Evolutionary conservation across 495 filamentous ascomycete species (phyloP), one percentile per base, ranked within the genome.

Genomic region (Cenococcum geophilum): DNA sequence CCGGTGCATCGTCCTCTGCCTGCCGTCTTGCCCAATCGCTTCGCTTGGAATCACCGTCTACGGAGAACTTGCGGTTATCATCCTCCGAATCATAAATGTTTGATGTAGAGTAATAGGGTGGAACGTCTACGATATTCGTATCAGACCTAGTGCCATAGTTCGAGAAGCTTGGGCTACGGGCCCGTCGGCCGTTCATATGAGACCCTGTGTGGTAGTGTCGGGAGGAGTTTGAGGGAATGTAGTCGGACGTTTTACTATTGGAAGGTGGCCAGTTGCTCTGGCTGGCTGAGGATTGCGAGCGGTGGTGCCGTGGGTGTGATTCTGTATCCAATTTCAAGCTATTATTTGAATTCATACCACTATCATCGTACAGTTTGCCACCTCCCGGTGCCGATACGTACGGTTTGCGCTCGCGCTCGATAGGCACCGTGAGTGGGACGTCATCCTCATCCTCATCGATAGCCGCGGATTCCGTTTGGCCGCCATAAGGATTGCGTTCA

Each of bases 371-470:
- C 1, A 74, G 61, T 64, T 83, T 85, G 14, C 83, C 83, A 16
- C 75, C 73, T 9, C 83, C 83, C 0, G 82, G 80, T 21, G 78
- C 74, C 0, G 78, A 79, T 10, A 65, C 72, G 65, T 87, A 87
- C 0, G 84, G 84, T 53, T 86, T 84, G 57, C 84, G 75, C 62
- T 86, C 81, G 5, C 84, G 80, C 67, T 87, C 84, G 25, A 86
- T 78, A 0, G 80, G 79, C 1, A 76, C 73, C 8, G 78, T 65
- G 1, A 75, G 68, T n/a, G 72, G 71, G 14, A 60, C 59, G 32
- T 82, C 78, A 21, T 76, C 77, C 34, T 80, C 76, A 32, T 82
- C 80, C 16, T 56, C 55, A 8, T 69, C 62, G 14, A 80, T 63
- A 1, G 74, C 71, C 3, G 73, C 71, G 0, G 76, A 71, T 5